Base-by-base conservation (phyloP, 352 stramenopile genomes). In the Stephanocyclus meneghinianus region DNA sequence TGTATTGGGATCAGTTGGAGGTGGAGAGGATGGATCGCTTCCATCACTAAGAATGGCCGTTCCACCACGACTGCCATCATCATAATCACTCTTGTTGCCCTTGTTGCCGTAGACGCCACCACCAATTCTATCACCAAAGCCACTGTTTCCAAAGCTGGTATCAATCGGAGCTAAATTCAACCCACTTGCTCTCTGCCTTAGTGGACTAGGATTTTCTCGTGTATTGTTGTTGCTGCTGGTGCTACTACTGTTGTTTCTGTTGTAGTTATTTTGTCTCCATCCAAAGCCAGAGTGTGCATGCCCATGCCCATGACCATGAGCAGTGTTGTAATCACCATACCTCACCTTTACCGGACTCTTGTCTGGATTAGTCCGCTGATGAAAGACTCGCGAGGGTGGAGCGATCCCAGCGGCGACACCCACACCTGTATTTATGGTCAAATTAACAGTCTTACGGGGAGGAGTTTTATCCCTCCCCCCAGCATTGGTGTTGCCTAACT, bases 141-240 rank as follows among this genome's bases (percentile, higher is more conserved):
- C 18, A 59, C 3, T 30, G 9, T 50, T 48, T 37, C 40, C 62
- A 60, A 71, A 71, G 21, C 42, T 60, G 11, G 62, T 71, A 60
- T 71, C 62, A 6, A 71, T 45, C 9, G 62, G 62, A 18, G 62
- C 42, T 18, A 68, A 56, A 37, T 48, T 71, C 30, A 60, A 45
- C 3, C 50, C 50, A 32, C 62, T 55, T 2, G 50, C 29, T n/a
- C 62, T 50, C 29, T 71, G 62, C 18, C 62, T 53, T 29, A 71
- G 29, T 5, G 62, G 62, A 60, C 62, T 71, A 1, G 62, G 26
- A 48, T 40, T 59, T 16, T 55, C 59, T 29, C 45, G 6, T 13
- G 9, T 64, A 15, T 9, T 64, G 30, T 13, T 42, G 40, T 47
- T 55, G 15, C 45, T 69, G 42, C 45, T 53, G 6, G 21, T 26